Evolutionary conservation across 306 rosid genomes (phyloP), one percentile per base, ranked within the genome.

Genomic region (Pyrus bretschneideri): DNA sequence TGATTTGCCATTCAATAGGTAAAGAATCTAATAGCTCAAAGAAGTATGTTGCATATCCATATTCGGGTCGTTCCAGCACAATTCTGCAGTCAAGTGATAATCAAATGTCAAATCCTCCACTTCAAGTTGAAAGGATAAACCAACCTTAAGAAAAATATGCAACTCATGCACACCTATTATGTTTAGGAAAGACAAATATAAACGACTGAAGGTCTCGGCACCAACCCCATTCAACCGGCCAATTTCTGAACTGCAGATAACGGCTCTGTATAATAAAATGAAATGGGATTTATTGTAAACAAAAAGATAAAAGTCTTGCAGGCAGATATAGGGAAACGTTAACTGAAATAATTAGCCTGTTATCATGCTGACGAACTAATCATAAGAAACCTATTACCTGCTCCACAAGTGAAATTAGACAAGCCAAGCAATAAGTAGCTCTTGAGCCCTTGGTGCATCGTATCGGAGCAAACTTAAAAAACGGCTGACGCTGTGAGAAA

Each of bases 181-280:
- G 98, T 81, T 87, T 90, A 72, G 80, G 83, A 81, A 94, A 94
- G 65, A 94, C 87, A 83, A 94, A 94, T 83, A 94, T 87, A 80
- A 94, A 94, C 21, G 98, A 90, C 38, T 91, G 98, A 30, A 94
- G 93, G 75, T 91, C 98, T 54, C 95, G 90, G 81, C 98, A 91
- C 98, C 98, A 94, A 69, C 98, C 98, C 98, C 98, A 91, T 83
- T 91, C 97, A 35, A 77, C 97, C 38, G 96, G 98, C 97, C 93
- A 91, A 44, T 84, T 86, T 15, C 89, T 87, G 80, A 94, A 90
- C 78, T 83, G 88, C 78, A 94, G 86, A 85, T 86, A 86, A 15
- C 90, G 80, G 23, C 93, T 68, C 98, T 94, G 89, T 70, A 80
- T 59, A 74, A 68, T 1, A 54, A 42, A 31, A 14, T 78, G 18